A percentile compares a stretch with the other conserved stretches of the same genome.
Conservation (phyloP, 2,329 filamentous ascomycete species). For the Claviceps cyperi region DNA sequence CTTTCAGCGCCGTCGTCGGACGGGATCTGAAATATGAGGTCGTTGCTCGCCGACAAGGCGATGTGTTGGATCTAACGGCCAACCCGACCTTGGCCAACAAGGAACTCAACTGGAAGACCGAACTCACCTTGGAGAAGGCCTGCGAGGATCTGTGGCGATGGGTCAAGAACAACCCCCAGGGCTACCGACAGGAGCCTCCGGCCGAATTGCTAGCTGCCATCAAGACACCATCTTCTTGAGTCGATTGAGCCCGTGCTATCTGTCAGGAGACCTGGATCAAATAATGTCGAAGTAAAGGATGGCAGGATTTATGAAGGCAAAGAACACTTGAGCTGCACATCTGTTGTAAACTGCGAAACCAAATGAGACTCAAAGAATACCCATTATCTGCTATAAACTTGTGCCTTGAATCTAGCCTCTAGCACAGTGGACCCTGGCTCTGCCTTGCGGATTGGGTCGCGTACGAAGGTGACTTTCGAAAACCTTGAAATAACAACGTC, state of each 20-base stretch:
- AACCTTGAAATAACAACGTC: no score
- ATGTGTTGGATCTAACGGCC: slow-evolving; percentile 88
- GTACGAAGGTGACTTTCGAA: no score
- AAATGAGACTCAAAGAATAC: neutral
- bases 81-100: slow-evolving; percentile 76
- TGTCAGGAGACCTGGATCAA: neutral
- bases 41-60: slow-evolving; percentile 65
- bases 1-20: slow-evolving; percentile 78
- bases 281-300: neutral
- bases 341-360: neutral
- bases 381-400: neutral
- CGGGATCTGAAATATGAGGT: slow-evolving; percentile 78
- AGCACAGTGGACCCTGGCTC: neutral
- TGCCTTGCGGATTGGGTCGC: no score
- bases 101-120: slow-evolving; percentile 85
- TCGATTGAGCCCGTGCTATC: neutral
- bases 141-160: slow-evolving; percentile 93
- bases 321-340: neutral
- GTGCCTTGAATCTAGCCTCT: neutral
- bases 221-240: slow-evolving; percentile 24
- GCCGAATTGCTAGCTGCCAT: slow-evolving; percentile 57
- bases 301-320: neutral
- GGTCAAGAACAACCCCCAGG: slow-evolving; percentile 93
- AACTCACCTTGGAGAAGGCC: slow-evolving; percentile 79
- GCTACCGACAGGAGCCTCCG: slow-evolving; percentile 85